Conservation (phyloP, 257 asterid species). For the Forsythia suspensa region DNA sequence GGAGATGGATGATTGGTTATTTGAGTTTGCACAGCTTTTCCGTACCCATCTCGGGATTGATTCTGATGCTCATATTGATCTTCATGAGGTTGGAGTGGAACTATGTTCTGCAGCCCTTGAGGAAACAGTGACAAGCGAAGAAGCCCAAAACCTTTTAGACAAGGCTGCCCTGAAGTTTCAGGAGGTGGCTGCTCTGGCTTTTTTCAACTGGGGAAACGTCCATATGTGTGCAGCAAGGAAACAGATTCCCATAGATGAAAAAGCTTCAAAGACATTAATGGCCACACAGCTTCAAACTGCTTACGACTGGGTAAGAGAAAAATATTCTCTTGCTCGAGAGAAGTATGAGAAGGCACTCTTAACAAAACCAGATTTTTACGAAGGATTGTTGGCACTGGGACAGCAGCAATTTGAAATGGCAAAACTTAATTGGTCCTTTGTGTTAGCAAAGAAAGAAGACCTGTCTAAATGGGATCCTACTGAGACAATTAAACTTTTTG, state of each 20-base stretch:
- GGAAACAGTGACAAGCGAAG: slow-evolving; percentile 86
- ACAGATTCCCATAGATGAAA: slow-evolving; percentile 80
- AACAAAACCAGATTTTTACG: slow-evolving; percentile 79
- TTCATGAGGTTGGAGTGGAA: slow-evolving; percentile 97
- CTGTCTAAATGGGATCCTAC: slow-evolving; percentile 77
- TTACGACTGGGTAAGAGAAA: slow-evolving; percentile 84
- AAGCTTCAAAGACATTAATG: slow-evolving; percentile 62
- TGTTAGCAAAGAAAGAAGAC: slow-evolving; percentile 76
- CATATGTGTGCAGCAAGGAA: slow-evolving; percentile 98
- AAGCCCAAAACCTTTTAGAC: slow-evolving; percentile 78
- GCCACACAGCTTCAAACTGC: slow-evolving; percentile 75
- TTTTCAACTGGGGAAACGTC: slow-evolving; percentile 96
- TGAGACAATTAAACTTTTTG: slow-evolving; percentile 71
- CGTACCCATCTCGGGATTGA: slow-evolving; percentile 87
- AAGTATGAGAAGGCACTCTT: slow-evolving; percentile 81
- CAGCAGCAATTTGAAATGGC: slow-evolving; percentile 99
- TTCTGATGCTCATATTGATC: slow-evolving; percentile 88
- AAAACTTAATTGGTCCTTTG: slow-evolving; percentile 90
- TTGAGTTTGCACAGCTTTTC: slow-evolving; percentile 94
- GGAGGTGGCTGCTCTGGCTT: slow-evolving; percentile 93
- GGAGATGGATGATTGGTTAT: slow-evolving; percentile 96
- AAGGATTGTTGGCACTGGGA: slow-evolving; percentile 79
- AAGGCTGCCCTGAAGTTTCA: slow-evolving; percentile 84
- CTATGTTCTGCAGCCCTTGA: slow-evolving; percentile 89
- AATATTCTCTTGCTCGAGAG: slow-evolving; percentile 67